Evolutionary conservation across 2,329 filamentous ascomycete genomes (phyloP), one percentile per base, ranked within the genome.

Genomic region (Beauveria medogensis): DNA sequence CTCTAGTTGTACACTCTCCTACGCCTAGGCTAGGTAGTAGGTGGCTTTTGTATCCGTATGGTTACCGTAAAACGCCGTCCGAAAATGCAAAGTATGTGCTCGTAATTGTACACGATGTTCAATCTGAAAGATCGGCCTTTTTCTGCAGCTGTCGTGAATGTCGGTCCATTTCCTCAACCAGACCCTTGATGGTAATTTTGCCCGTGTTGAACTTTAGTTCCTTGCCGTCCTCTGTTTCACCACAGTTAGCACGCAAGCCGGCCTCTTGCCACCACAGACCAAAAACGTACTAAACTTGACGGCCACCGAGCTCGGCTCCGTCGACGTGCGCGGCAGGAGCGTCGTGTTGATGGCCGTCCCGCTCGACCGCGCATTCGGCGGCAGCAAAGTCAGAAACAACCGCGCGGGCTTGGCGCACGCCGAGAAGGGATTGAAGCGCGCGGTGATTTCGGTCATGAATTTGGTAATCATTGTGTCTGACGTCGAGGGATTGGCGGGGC

Each of bases 381-480:
- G 91, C 37, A 99, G 85, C 65, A 89, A 82, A 37, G 90, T 88
- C 67, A 97, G 90, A 75, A 97, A 94, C 56, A 96, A 82, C 48
- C 94, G 88, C 44, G 91, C 92, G 26, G 92, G 88, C 71, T 91
- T 92, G 64, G 91, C 87, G 72, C 83, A 81, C 26, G 82, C 77
- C 30, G 86, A 89, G 83, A 97, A 97, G 44, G 94, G 93, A 77
- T 96, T 96, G 85, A 97, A 97, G 73, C 85, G 86, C 66, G 91
- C 88, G 69, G 83, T 86, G 69, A 97, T 86, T 73, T 91, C 85
- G 73, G 92, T 93, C 74, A 95, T 84, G 79, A 91, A 94, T 72
- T 87, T 86, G 63, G 90, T 93, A 64, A 94, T 90, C 91, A 94
- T 94, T 56, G 73, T 80, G 71, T 63, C 40, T 12, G 20, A 12